Evolutionary conservation across 1,139 yeast species (phyloP).

Genomic region (Candida sp.): DNA sequence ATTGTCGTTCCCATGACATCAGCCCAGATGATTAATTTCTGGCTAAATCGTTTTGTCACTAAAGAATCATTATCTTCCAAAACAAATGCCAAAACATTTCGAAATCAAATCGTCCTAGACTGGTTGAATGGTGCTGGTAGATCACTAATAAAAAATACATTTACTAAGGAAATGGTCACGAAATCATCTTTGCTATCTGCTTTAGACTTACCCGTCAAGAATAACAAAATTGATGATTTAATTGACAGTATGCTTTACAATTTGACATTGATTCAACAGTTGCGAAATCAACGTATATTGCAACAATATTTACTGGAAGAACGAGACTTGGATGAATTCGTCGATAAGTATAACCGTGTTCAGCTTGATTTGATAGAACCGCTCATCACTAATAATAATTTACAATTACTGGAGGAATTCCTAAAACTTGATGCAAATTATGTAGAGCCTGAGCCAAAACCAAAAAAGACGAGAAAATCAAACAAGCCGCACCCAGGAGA

Average conservation of each 20-base stretch:
- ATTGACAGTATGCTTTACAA: constrained; percentile 36
- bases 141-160: not conserved
- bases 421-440: no score
- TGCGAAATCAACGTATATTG: constrained; percentile 13
- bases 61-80: constrained; percentile 14
- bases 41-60: constrained; percentile 33
- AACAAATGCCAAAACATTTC: constrained; percentile 16
- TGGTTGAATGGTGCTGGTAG: constrained; percentile 9
- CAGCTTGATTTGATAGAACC: constrained; percentile 11
- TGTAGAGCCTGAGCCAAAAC: no score
- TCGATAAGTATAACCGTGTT: constrained; percentile 6
- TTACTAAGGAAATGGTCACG: constrained; percentile 3
- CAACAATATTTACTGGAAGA: constrained; percentile 3
- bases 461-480: no score
- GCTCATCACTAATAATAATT: constrained; percentile 8
- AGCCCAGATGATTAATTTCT: constrained; percentile 32
- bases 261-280: constrained; percentile 22
- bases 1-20: constrained; percentile 32
- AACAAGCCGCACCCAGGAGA: no score
- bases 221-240: constrained; percentile 36
- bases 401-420: constrained; percentile 5
- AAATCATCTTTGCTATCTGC: constrained; percentile 6
- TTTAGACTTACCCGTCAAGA: constrained; percentile 4
- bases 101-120: constrained; percentile 17
- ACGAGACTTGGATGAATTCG: constrained; percentile 10